phyloP scores from a whole-genome alignment of 768 basidiomycete genomes.

The Artomyces pyxidatus region DNA sequence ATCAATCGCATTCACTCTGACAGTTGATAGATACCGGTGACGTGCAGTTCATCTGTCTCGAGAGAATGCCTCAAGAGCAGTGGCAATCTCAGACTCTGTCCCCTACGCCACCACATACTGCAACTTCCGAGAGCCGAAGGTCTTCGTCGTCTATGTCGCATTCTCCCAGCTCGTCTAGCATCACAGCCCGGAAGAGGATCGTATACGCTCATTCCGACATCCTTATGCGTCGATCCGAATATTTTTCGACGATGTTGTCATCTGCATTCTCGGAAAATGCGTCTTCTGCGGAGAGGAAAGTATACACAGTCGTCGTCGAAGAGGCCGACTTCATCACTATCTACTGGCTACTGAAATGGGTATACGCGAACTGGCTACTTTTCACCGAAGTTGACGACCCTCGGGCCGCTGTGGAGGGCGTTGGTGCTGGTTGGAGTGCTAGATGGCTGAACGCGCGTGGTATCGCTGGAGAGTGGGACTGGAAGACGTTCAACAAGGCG shows the following conservation, averaged over 20 bases:
- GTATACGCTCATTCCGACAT: slow-evolving; percentile 79
- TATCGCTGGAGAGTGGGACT: slow-evolving; percentile 54
- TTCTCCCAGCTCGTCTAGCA: slow-evolving; percentile 34
- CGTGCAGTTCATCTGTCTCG: slow-evolving; percentile 67
- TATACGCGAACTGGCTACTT: slow-evolving; percentile 67
- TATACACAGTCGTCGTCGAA: slow-evolving; percentile 63
- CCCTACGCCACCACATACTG: slow-evolving; percentile 22
- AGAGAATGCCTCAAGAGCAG: slow-evolving; percentile 32
- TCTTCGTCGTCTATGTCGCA: slow-evolving; percentile 36
- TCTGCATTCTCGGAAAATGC: slow-evolving; percentile 62
- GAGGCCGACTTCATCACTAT: slow-evolving; percentile 74
- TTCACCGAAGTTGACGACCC: slow-evolving; percentile 69
- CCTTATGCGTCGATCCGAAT: slow-evolving; percentile 64
- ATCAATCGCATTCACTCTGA: background rate
- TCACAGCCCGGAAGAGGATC: slow-evolving; percentile 58
- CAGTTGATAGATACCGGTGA: slow-evolving; percentile 59
- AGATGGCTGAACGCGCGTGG: slow-evolving; percentile 39
- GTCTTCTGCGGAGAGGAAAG: slow-evolving; percentile 40
- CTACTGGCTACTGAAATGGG: slow-evolving; percentile 72
- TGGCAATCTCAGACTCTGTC: slow-evolving; percentile 19
- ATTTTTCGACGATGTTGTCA: slow-evolving; percentile 67
- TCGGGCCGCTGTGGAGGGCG: slow-evolving; percentile 54
- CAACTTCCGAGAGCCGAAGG: slow-evolving; percentile 26
- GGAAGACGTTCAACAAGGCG: slow-evolving; percentile 50
- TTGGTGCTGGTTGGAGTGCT: slow-evolving; percentile 59